Conservation (phyloP, 805 yeast species). For the Torulaspora indica region DNA sequence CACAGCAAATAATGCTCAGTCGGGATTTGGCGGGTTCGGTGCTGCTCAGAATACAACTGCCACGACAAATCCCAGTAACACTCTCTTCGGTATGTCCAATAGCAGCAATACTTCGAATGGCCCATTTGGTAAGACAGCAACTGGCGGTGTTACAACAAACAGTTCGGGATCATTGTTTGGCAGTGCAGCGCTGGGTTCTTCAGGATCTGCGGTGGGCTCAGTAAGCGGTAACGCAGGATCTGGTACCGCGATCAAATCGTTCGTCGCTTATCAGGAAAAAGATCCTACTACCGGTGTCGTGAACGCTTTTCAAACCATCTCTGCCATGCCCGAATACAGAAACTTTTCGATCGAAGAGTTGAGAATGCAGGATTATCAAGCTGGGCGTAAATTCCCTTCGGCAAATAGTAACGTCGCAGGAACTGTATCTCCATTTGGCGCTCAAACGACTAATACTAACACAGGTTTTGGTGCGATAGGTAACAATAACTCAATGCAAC, state of each 20-base stretch:
- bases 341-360: slow-evolving; percentile 82
- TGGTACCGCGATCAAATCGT: slow-evolving; percentile 73
- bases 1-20: slow-evolving; percentile 29
- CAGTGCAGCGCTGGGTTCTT: slow-evolving; percentile 10
- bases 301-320: slow-evolving; percentile 65
- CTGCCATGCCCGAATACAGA: slow-evolving; percentile 87
- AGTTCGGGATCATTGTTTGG: slow-evolving; percentile 42
- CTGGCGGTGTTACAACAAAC: slow-evolving; percentile 27
- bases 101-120: slow-evolving; percentile 20
- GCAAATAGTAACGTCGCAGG: slow-evolving; percentile 29
- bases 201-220: slow-evolving; percentile 8
- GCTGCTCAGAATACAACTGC: slow-evolving; percentile 20
- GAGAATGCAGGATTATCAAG: slow-evolving; percentile 82
- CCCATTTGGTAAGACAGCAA: slow-evolving; percentile 27
- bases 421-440: slow-evolving; percentile 36
- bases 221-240: slow-evolving; percentile 24
- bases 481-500: slow-evolving; percentile 18
- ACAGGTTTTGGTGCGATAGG: slow-evolving; percentile 23
- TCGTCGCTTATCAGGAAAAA: slow-evolving; percentile 63
- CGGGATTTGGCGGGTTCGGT: slow-evolving; percentile 37
- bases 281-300: slow-evolving; percentile 54
- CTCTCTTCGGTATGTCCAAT: slow-evolving; percentile 33
- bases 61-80: slow-evolving; percentile 19
- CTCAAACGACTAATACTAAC: slow-evolving; percentile 22
- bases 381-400: slow-evolving; percentile 39